Base-by-base conservation (phyloP, 257 asterid genomes). In the Osmanthus fragrans region DNA sequence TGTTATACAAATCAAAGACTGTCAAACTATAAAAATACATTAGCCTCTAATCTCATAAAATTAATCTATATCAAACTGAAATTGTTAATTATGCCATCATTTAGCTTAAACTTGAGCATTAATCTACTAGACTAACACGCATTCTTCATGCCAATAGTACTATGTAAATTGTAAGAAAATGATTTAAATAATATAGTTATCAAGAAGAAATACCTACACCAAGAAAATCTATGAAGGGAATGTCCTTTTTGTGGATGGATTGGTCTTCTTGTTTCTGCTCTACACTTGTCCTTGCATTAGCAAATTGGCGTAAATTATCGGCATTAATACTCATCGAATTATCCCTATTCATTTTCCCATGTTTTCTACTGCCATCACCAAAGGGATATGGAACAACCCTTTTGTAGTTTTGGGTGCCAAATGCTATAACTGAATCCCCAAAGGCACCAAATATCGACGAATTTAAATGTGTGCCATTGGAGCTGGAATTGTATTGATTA, bases 191-290 rank as follows among this genome's bases (percentile, higher is more conserved):
- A 58, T 29, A 58, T 29, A 58, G 56, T 63, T 70, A 34, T 86
- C 86, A 84, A 76, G 94, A 89, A 73, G 96, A 88, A 39, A 84
- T 87, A 39, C 97, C 98, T 66, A 94, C 97, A 56, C 98, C 98
- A 82, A 94, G 98, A 87, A 94, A 94, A 87, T 94, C 98, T 54
- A 94, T 94, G 87, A 94, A 92, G 49, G 96, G 93, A 60, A 88
- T 87, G 70, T 85, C 91, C 56, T 88, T 86, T 82, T 83, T 89
- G 63, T 77, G 81, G 19, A 72, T 63, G 13, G 89, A 40, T 76
- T 84, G 90, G 54, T 87, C 88, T 15, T 80, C 91, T 2, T 80
- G 39, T 9, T 80, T 56, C n/a, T 79, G 76, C 66, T 81, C 86
- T 2, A 33, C 77, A 30, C 13, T 82, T 51, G 67, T 69, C 82